Evolutionary conservation across 208 protist genomes (phyloP).

Genomic region (Wallacemonas sp.): DNA sequence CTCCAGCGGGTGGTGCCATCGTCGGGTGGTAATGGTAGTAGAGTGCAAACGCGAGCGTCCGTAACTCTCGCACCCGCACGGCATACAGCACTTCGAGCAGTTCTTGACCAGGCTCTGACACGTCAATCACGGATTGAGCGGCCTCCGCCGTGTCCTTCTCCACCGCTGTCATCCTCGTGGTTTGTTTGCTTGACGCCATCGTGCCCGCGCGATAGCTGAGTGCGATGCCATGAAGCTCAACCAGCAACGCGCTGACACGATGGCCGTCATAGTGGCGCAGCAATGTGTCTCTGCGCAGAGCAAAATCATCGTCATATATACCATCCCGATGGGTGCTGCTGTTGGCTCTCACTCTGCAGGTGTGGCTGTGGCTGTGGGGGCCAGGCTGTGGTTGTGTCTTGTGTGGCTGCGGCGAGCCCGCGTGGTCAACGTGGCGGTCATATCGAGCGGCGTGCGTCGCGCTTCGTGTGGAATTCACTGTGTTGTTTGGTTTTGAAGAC

Average conservation of each 20-base stretch:
- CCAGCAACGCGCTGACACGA: conserved; percentile 27
- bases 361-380: no score
- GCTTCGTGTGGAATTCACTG: no score
- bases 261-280: conserved; percentile 31
- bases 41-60: conserved; percentile 17
- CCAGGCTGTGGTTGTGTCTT: no score
- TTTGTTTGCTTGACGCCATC: no score
- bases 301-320: no score
- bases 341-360: no score
- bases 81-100: conserved; percentile 28
- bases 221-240: neutral
- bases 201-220: neutral
- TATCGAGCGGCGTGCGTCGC: neutral
- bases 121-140: neutral
- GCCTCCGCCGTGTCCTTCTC: neutral
- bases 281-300: no score
- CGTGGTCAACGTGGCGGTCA: neutral
- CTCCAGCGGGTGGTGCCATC: neutral
- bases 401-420: neutral
- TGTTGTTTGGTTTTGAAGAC: no score
- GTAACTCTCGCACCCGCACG: conserved; percentile 32
- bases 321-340: no score
- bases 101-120: conserved; percentile 5
- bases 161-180: no score
- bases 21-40: conserved; percentile 12